These are phyloP conservation scores for Carex cristatella DNA, from an alignment of 176 grass and related monocot species.

Conservation along the genomic window DNA sequence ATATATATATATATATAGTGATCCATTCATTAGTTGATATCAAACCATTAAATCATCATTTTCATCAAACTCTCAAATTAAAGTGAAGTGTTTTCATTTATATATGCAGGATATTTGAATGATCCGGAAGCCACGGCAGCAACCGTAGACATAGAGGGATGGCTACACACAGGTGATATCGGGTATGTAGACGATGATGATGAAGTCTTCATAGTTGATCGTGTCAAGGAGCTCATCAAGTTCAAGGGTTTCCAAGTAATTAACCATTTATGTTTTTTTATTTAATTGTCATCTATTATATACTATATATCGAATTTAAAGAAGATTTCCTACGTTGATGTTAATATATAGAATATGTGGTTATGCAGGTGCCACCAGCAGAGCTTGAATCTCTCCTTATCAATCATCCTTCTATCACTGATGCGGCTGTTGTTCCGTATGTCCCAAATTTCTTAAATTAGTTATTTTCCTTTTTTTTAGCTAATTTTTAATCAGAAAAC, in stretches of 20 bases:
- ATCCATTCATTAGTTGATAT: not conserved
- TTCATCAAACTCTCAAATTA: not conserved
- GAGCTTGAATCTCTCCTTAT: slow-evolving; percentile 87
- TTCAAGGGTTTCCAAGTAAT: slow-evolving; percentile 86
- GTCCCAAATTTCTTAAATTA: not conserved
- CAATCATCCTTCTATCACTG: slow-evolving; percentile 58
- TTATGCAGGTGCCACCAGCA: slow-evolving; percentile 71
- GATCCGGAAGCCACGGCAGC: slow-evolving; percentile 62
- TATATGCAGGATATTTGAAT: slow-evolving; percentile 58
- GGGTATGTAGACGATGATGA: slow-evolving; percentile 81
- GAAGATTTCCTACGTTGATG: no score
- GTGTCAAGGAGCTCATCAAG: slow-evolving; percentile 99
- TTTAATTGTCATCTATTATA: not conserved
- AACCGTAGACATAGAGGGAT: slow-evolving; percentile 72
- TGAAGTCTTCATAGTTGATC: slow-evolving; percentile 95
- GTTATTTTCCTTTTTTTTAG: not conserved
- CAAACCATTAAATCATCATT: not conserved
- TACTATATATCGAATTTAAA: no score
- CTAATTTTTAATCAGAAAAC: not conserved
- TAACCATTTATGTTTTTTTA: not conserved
- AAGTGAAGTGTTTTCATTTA: no score
- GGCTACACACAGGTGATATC: slow-evolving; percentile 92
- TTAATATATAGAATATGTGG: not conserved
- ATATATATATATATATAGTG: not conserved
- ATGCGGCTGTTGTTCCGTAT: slow-evolving; percentile 89